Evolutionary conservation across 768 basidiomycete species (phyloP).

Genomic region (Tulasnella sp.): DNA sequence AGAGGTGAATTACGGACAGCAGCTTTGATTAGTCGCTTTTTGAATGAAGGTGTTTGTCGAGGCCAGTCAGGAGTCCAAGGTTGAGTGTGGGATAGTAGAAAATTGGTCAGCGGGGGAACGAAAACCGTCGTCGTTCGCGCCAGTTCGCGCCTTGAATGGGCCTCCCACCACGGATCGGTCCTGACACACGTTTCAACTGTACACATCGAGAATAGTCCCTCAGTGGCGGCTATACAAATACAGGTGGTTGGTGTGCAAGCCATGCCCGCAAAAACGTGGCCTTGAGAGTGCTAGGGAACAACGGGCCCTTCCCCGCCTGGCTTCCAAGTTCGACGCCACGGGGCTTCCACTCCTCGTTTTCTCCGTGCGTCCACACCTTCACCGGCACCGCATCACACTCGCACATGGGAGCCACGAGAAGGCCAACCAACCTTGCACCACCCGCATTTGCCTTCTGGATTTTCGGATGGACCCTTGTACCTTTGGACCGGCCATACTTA

Average conservation of each 20-base stretch:
- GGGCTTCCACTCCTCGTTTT: constrained; percentile 20
- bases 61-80: constrained; percentile 11
- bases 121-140: neutral
- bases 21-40: constrained; percentile 12
- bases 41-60: neutral
- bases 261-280: neutral
- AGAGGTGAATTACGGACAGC: constrained; percentile 5
- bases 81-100: constrained; percentile 16
- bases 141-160: neutral
- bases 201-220: neutral
- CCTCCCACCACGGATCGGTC: neutral
- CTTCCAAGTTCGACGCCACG: neutral
- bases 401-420: constrained; percentile 19
- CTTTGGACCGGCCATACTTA: neutral
- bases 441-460: constrained; percentile 10
- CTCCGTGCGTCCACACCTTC: constrained; percentile 1
- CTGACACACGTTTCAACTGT: neutral
- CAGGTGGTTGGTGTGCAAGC: neutral
- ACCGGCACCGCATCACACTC: constrained; percentile 7
- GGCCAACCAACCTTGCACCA: constrained; percentile 7
- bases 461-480: constrained; percentile 1
- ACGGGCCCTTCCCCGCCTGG: neutral
- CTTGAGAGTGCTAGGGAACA: neutral
- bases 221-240: neutral
- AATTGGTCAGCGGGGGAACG: neutral